phyloP scores from a whole-genome alignment of 2,329 filamentous ascomycete genomes.

The Ascochyta fabae region DNA sequence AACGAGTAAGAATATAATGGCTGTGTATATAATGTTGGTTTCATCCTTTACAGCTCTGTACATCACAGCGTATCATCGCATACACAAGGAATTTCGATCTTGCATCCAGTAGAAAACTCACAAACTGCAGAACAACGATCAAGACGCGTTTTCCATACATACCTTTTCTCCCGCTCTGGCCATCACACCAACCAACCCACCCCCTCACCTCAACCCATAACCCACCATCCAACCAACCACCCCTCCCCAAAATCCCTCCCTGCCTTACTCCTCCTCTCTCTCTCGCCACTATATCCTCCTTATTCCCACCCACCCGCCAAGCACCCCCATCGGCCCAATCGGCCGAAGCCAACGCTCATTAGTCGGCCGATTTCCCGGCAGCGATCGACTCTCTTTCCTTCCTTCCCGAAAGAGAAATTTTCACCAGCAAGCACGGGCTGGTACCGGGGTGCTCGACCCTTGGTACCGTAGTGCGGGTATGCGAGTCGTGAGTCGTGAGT shows the following conservation, averaged over 20 bases:
- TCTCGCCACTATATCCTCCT: too few relatives aligned
- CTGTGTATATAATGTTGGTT: background rate
- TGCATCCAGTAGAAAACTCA: background rate
- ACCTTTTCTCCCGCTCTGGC: background rate
- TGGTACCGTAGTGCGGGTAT: too few relatives aligned
- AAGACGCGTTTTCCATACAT: too few relatives aligned
- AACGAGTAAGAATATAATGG: background rate
- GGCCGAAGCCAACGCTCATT: constrained; percentile 6
- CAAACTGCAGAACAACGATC: too few relatives aligned
- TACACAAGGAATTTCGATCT: background rate
- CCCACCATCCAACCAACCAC: background rate
- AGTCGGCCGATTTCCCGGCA: constrained; percentile 20
- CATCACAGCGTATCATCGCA: background rate
- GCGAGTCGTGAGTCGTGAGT: too few relatives aligned
- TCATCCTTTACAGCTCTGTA: background rate
- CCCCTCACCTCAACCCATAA: too few relatives aligned
- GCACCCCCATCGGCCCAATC: constrained; percentile 3
- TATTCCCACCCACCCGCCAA: background rate
- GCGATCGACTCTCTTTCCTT: background rate
- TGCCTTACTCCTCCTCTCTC: too few relatives aligned
- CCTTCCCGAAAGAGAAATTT: background rate
- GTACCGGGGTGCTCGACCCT: too few relatives aligned
- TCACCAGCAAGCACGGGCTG: background rate
- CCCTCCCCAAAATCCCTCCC: too few relatives aligned
- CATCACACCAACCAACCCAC: background rate